phyloP scores from a whole-genome alignment of 805 yeast genomes.

The Wickerhamomyces kurtzmanii region DNA sequence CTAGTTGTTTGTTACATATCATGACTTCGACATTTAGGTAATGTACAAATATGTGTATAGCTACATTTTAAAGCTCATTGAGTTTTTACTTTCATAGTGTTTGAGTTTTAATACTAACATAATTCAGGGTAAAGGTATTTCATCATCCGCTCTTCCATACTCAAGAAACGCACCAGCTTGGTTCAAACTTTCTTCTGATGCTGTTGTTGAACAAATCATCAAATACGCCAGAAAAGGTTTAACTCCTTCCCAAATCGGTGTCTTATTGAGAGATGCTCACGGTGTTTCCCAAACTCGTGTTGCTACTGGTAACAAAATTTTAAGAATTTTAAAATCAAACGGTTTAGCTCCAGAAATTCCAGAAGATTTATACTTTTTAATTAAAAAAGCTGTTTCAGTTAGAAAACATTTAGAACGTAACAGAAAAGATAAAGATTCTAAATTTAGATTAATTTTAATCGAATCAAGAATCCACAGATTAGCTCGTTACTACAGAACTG shows the following conservation, averaged over 20 bases:
- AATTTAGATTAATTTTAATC: slow-evolving; percentile 99
- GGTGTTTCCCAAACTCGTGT: slow-evolving; percentile 98
- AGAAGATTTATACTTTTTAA: slow-evolving; percentile 98
- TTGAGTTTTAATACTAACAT: slow-evolving; percentile 28
- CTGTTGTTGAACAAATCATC: slow-evolving; percentile 95
- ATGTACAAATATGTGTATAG: not conserved
- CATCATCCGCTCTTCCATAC: slow-evolving; percentile 98
- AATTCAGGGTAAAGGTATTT: slow-evolving; percentile 94
- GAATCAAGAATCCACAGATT: slow-evolving; percentile 99
- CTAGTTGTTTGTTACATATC: not conserved
- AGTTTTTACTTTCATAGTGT: not conserved
- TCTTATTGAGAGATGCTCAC: slow-evolving; percentile 98
- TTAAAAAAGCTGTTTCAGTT: slow-evolving; percentile 99
- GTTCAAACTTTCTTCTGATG: slow-evolving; percentile 95
- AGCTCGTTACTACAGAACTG: slow-evolving; percentile 99
- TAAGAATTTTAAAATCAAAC: slow-evolving; percentile 97
- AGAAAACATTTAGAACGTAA: slow-evolving; percentile 99
- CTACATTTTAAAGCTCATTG: slow-evolving; percentile 3
- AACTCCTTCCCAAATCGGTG: slow-evolving; percentile 99
- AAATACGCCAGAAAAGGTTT: slow-evolving; percentile 99
- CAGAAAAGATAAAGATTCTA: slow-evolving; percentile 99
- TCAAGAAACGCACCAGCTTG: slow-evolving; percentile 98
- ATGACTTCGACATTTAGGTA: not conserved
- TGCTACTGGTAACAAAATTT: slow-evolving; percentile 98
- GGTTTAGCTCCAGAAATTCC: slow-evolving; percentile 99